Percentiles rank a stretch among this genome's conserved stretches.
Evolutionary conservation across 768 basidiomycete genomes (phyloP).

Genomic region (Cantharellus anzutake): DNA sequence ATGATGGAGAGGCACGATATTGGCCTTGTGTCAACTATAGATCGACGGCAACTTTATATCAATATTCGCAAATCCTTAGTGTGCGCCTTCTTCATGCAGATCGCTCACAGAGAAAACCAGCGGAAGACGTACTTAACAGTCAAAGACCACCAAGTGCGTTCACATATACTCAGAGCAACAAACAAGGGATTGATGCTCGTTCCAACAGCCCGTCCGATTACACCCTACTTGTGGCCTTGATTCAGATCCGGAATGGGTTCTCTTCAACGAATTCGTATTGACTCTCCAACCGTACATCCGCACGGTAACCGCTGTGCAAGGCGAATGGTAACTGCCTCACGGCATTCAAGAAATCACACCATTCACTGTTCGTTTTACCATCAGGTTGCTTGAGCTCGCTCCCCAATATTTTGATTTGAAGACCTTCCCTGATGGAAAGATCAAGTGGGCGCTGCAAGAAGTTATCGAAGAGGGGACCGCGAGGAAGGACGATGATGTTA

Average conservation of each 20-base stretch:
- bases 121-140: slow-evolving; percentile 77
- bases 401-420: slow-evolving; percentile 48
- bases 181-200: slow-evolving; percentile 5
- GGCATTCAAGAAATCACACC: not conserved
- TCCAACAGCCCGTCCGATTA: slow-evolving; percentile 37
- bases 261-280: slow-evolving; percentile 88
- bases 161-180: not conserved
- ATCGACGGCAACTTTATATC: slow-evolving; percentile 49
- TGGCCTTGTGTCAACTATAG: slow-evolving; percentile 44
- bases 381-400: slow-evolving; percentile 45
- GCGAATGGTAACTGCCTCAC: slow-evolving; percentile 50
- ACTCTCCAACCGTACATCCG: slow-evolving; percentile 81
- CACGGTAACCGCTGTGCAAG: slow-evolving; percentile 68
- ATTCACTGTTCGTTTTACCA: not conserved
- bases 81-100: slow-evolving; percentile 96
- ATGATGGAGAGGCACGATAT: slow-evolving; percentile 84
- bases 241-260: slow-evolving; percentile 76
- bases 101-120: slow-evolving; percentile 87
- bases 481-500: too few relatives aligned
- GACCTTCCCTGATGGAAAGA: slow-evolving; percentile 48
- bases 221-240: slow-evolving; percentile 84
- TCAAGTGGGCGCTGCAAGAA: slow-evolving; percentile 42
- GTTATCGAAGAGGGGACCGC: slow-evolving; percentile 32
- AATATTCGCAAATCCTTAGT: slow-evolving; percentile 71
- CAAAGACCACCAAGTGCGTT: slow-evolving; percentile 76